Base-by-base conservation (phyloP, 2,329 filamentous ascomycete species). In the Trichoderma sp. region DNA sequence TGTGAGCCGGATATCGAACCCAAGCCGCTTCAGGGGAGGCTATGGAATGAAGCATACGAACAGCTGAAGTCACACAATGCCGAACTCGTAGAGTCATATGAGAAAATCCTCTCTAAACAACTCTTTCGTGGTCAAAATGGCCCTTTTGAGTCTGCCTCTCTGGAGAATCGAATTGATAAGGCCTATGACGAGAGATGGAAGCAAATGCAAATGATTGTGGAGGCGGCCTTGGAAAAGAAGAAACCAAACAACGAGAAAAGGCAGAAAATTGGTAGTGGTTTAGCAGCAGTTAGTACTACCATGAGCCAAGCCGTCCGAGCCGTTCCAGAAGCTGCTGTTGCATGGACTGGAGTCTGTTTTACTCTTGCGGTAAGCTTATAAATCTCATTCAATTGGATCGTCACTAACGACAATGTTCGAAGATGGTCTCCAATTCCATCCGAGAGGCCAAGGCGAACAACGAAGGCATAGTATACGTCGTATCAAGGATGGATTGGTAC, bases 281-380 rank as follows among this genome's bases (percentile, higher is more conserved):
- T 63, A 7, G 34, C 34, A 39, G 34, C 34, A n/a, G 59, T 63
- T n/a, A 6, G 59, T 17, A 43, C 8, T 43, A 23, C 34, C 8
- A 72, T 76, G 75, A 65, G 32, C 36, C 67, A 65, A 58, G 58
- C 72, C 57, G 47, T 62, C 12, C 34, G 53, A 3, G 34, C 34
- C 0, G 23, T 43, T 13, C 65, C 53, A 43, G 50, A 68, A 15
- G 65, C 17, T 30, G 53, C 34, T 20, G 32, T 68, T 57, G 65
- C 65, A 4, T 68, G 65, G 65, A 59, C 47, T 20, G 53, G 65
- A 12, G 55, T 68, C 26, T 68, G 65, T 7, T 59, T 68, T 43
- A 36, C 53, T 59, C 53, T 68, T 15, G 30, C 59, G 32, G 65
- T 68, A 59, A 12, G 61, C 1, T 12, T 17, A 47, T 30, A 13